phyloP scores from a whole-genome alignment of 169 alveolate species.

The Eimeria brunetti region DNA sequence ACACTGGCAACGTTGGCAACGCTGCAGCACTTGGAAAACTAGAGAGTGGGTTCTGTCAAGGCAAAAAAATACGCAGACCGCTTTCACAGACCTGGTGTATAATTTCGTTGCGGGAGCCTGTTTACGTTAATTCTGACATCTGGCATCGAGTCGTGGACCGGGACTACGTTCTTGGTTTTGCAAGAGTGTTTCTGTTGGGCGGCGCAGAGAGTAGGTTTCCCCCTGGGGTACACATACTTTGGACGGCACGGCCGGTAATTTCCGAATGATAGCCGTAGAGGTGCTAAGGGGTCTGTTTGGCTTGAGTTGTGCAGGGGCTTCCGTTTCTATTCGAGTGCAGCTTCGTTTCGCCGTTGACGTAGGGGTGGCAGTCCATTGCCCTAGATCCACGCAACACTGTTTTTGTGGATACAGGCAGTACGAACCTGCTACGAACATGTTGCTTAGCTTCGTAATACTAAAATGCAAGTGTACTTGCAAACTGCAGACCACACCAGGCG shows the following conservation, averaged over 20 bases:
- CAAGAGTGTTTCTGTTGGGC: not conserved
- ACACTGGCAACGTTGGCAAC: not conserved
- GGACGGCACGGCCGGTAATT: not conserved
- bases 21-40: not conserved
- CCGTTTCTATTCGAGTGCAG: not conserved
- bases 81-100: not conserved
- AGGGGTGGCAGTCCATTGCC: not conserved
- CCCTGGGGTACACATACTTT: not conserved
- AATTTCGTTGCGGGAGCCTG: not conserved
- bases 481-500: not conserved
- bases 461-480: not conserved
- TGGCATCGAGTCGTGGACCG: not conserved
- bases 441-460: not conserved
- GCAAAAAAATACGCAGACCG: too few relatives aligned
- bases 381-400: not conserved
- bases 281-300: not conserved
- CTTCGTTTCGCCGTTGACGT: not conserved
- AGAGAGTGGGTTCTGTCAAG: not conserved
- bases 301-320: not conserved
- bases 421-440: not conserved
- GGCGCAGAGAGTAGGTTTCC: not conserved
- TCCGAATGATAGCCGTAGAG: too few relatives aligned
- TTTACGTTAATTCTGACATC: not conserved
- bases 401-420: not conserved
- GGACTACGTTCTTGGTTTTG: not conserved